Percentiles rank a stretch among this genome's conserved stretches.
phyloP scores from a whole-genome alignment of 768 basidiomycete species.

The Russula vinacea region DNA sequence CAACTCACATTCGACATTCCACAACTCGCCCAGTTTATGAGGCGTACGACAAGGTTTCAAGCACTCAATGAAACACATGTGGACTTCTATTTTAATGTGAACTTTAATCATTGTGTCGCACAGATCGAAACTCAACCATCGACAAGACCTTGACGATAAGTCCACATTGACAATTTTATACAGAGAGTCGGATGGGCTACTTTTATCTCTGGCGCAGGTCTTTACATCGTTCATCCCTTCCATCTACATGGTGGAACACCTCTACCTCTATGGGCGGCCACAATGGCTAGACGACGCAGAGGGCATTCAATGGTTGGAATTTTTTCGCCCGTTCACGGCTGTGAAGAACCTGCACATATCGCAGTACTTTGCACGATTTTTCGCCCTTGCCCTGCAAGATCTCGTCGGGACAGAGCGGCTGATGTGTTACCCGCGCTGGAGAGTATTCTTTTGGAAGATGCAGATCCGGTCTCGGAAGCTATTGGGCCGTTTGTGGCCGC shows the following conservation, averaged over 20 bases:
- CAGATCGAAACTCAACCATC: not conserved
- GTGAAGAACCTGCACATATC: not conserved
- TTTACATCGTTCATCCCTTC: not conserved
- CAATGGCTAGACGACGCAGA: not conserved
- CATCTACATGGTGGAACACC: not conserved
- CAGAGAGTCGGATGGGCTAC: not conserved
- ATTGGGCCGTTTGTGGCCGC: not conserved
- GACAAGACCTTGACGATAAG: not conserved
- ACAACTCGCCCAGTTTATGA: not conserved
- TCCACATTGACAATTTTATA: not conserved
- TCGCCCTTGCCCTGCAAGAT: not conserved
- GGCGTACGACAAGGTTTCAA: not conserved
- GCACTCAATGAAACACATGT: not conserved
- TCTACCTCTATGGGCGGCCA: not conserved
- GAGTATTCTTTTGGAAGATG: not conserved
- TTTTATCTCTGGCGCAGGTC: not conserved
- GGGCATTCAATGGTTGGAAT: not conserved
- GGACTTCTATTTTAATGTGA: not conserved
- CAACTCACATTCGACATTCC: not conserved
- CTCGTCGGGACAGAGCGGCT: not conserved
- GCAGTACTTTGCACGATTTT: not conserved
- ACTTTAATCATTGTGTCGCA: not conserved
- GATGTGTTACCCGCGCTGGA: not conserved
- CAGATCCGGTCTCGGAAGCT: too few species aligned
- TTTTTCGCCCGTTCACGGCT: not conserved